Base-by-base conservation (phyloP, 2,329 filamentous ascomycete species). In the Fusarium palustre region DNA sequence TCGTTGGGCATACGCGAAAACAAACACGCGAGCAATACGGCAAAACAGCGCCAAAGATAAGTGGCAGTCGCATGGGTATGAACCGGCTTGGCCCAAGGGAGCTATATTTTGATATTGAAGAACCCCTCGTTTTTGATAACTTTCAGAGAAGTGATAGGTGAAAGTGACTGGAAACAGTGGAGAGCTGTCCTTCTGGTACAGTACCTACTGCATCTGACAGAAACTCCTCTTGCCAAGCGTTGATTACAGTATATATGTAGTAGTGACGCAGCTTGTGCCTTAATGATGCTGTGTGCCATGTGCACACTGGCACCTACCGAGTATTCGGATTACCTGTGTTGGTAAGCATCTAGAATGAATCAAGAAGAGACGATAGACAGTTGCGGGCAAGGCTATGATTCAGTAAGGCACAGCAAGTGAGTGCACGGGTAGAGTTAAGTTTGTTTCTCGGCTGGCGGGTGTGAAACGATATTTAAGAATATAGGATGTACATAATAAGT, bases 221-320 rank as follows among this genome's bases (percentile, higher is more conserved):
- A 18, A 33, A 49, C n/a, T 34, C 41, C 47, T 45, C 36, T 53
- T 43, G 38, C 28, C 46, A 54, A 24, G 50, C 45, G 34, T 60
- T 64, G 43, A 64, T 30, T 30, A 28, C 25, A 28, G 25, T 28
- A 28, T 28, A 9, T 28, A 28, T 28, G 25, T 28, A 30, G 28
- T 18, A 49, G 66, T 58, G 48, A 69, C 57, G 60, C 62, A 61
- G 52, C 46, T 64, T 41, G 56, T 43, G 47, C 24, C 47, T 56
- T 30, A 46, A 60, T 55, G 45, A 48, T 52, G 42, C 38, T 45
- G 41, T 70, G 66, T 70, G 66, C 62, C 62, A 61, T 64, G 42
- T 42, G 55, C 49, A 63, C 49, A 54, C 49, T 53, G 53, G 57
- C 67, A 64, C 42, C 58, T 60, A 49, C 67, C 58, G 67, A 70